Evolutionary conservation across 495 filamentous ascomycete species (phyloP).

Genomic region (Daldinia grandis): DNA sequence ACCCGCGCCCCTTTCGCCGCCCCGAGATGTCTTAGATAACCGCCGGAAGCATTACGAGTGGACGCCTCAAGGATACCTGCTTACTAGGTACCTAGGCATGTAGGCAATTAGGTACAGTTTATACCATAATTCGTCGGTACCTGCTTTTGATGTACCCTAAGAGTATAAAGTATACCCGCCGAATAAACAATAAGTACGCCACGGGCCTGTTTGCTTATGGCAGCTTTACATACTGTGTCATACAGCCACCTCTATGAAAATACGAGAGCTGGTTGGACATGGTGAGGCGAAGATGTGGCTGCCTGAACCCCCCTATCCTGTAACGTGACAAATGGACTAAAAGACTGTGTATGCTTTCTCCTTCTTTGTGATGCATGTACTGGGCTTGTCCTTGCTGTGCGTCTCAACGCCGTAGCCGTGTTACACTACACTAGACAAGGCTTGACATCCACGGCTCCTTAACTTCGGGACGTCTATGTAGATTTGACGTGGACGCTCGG

Average conservation of each 20-base stretch:
- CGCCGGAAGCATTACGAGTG: neutral
- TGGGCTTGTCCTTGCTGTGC: neutral
- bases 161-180: neutral
- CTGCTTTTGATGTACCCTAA: neutral
- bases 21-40: neutral
- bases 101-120: neutral
- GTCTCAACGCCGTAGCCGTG: neutral
- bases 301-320: neutral
- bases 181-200: neutral
- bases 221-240: neutral
- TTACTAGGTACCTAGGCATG: neutral
- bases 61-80: neutral
- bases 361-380: neutral
- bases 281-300: neutral
- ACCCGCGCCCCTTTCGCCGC: slow-evolving; percentile 8
- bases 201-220: neutral
- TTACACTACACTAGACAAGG: slow-evolving; percentile 15
- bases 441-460: neutral
- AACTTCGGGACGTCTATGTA: neutral
- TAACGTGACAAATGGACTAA: neutral
- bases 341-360: neutral
- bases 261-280: neutral
- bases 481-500: neutral
- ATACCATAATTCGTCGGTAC: neutral
- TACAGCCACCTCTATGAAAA: neutral